phyloP scores from a whole-genome alignment of 129 eudicot genomes.

The Rutidosis leptorrhynchoides region DNA sequence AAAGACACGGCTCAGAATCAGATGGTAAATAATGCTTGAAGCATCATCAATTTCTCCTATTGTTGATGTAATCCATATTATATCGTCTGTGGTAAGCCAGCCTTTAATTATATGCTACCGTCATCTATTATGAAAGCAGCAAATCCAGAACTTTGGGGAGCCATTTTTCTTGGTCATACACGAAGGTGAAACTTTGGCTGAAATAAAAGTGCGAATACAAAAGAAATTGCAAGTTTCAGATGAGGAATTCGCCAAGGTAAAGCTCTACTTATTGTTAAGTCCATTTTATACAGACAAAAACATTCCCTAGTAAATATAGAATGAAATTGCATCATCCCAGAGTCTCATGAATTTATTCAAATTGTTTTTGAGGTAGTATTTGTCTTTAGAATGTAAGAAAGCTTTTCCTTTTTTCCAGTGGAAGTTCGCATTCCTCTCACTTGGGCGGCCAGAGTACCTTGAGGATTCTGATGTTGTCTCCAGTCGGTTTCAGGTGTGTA shows the following conservation, averaged over 20 bases:
- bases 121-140: slow-evolving; percentile 35
- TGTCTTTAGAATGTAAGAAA: no score
- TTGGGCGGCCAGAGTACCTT: slow-evolving; percentile 78
- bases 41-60: no score
- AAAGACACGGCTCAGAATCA: slow-evolving; percentile 67
- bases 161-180: slow-evolving; percentile 75
- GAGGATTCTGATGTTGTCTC: slow-evolving; percentile 67
- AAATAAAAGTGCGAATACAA: slow-evolving; percentile 63
- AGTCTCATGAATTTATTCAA: no score
- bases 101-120: no score
- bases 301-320: no score
- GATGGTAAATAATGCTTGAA: slow-evolving; percentile 17
- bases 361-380: no score
- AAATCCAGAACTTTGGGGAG: slow-evolving; percentile 73
- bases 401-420: no score
- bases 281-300: no score
- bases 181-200: slow-evolving; percentile 75
- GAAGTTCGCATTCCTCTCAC: slow-evolving; percentile 72
- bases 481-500: slow-evolving; percentile 67
- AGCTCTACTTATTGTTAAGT: no score
- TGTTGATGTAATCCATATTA: no score
- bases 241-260: slow-evolving; percentile 85
- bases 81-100: no score
- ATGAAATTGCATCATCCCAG: no score
- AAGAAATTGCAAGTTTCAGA: slow-evolving; percentile 78